Percentiles rank a stretch among this genome's conserved stretches.
Conservation (phyloP, 305 asterid species). For the Fraxinus sp. region DNA sequence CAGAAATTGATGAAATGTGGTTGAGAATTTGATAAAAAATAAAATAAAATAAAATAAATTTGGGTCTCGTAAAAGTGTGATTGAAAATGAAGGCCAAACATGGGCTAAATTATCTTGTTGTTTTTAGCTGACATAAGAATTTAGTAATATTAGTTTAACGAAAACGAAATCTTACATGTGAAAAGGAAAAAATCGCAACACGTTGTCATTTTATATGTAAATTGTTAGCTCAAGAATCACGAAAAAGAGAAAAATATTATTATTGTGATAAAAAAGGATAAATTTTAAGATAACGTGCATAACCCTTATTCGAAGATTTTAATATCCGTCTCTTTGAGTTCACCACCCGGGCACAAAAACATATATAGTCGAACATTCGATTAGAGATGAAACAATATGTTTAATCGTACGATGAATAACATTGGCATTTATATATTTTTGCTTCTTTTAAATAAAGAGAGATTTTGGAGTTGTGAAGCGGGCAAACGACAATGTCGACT, state of each 20-base stretch:
- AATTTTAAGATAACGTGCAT: not conserved
- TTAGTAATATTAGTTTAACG: not conserved
- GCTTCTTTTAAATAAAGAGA: not conserved
- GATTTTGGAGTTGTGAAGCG: not conserved
- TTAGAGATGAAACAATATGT: not conserved
- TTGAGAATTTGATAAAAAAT: too few species aligned
- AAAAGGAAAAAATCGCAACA: not conserved
- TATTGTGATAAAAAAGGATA: not conserved
- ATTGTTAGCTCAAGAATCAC: not conserved
- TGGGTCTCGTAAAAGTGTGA: too few species aligned
- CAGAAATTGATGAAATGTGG: not conserved
- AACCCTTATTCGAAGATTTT: not conserved
- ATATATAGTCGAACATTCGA: not conserved
- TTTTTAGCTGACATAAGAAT: not conserved
- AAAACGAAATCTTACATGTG: not conserved
- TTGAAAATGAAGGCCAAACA: not conserved
- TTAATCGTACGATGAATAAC: not conserved
- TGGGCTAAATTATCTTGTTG: not conserved
- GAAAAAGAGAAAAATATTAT: not conserved
- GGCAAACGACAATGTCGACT: not conserved
- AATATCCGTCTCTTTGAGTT: not conserved
- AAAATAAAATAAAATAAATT: too few species aligned
- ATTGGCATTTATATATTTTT: not conserved
- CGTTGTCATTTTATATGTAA: not conserved
- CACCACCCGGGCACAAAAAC: not conserved